These are phyloP conservation scores for Diospyros lotus DNA, from an alignment of 148 eudicot genomes.

Conservation along the genomic window DNA sequence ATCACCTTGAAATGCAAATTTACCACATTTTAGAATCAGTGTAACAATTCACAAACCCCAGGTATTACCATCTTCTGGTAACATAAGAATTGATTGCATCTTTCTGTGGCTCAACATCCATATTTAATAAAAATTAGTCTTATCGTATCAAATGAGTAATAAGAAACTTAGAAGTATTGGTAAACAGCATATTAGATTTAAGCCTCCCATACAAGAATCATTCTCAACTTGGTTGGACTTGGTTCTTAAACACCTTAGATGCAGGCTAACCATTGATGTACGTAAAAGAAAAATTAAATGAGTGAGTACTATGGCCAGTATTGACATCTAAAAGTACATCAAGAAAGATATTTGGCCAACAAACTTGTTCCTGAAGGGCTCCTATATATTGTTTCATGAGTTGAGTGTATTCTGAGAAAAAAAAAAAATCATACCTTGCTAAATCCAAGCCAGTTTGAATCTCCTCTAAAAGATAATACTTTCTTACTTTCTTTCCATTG, in stretches of 20 bases:
- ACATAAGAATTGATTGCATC: neutral
- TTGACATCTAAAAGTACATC: neutral
- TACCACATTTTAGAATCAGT: no score
- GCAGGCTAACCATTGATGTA: neutral
- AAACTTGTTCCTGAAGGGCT: neutral
- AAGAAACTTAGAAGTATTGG: neutral
- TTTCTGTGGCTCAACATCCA: neutral
- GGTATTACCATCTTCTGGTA: no score
- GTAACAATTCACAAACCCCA: no score
- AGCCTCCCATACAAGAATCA: neutral
- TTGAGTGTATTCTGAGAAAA: neutral
- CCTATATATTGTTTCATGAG: neutral
- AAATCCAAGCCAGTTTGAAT: constrained; percentile 77
- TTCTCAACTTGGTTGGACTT: neutral
- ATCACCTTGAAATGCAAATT: no score
- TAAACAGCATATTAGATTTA: neutral
- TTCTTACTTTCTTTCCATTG: constrained; percentile 50
- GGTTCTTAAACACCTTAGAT: neutral
- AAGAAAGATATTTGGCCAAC: neutral
- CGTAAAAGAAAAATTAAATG: neutral
- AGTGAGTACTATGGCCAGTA: neutral
- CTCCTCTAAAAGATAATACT: constrained; percentile 65
- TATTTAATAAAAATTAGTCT: neutral
- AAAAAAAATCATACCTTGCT: constrained; percentile 39
- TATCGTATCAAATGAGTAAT: neutral